phyloP scores from a whole-genome alignment of 345 rosid species.

The Geranium rotundifolium region DNA sequence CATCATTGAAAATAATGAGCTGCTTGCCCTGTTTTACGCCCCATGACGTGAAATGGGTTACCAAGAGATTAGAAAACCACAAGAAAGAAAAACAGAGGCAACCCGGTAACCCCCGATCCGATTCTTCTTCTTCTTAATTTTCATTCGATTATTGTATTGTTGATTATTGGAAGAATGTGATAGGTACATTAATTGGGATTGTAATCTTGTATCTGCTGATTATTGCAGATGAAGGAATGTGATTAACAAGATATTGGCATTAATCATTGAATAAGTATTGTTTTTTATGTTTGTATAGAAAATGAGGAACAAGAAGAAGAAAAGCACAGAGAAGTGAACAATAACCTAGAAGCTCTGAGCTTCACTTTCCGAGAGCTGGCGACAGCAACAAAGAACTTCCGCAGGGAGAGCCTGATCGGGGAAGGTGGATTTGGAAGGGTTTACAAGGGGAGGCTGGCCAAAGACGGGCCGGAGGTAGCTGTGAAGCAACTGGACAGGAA shows the following conservation, averaged over 20 bases:
- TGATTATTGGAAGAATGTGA: no score
- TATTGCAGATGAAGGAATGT: no score
- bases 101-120: no score
- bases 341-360: conserved; percentile 53
- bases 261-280: no score
- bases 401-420: conserved; percentile 81
- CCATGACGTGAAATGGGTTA: conserved; percentile 32
- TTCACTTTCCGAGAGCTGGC: conserved; percentile 84
- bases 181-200: no score
- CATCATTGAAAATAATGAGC: conserved; percentile 61
- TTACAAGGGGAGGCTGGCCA: conserved; percentile 70
- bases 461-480: conserved; percentile 47
- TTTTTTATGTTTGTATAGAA: conserved; percentile 12
- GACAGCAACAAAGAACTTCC: conserved; percentile 76
- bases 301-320: no score
- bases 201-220: no score
- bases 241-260: no score
- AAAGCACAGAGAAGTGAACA: conserved; percentile 20
- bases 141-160: no score
- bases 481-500: conserved; percentile 64
- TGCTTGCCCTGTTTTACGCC: conserved; percentile 72
- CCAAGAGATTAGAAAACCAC: conserved; percentile 14
- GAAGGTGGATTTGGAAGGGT: conserved; percentile 98
- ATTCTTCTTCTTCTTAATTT: no score
- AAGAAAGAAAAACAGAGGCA: no score